Base-by-base conservation (phyloP, 805 yeast genomes). In the Lipomyces yamadae region DNA sequence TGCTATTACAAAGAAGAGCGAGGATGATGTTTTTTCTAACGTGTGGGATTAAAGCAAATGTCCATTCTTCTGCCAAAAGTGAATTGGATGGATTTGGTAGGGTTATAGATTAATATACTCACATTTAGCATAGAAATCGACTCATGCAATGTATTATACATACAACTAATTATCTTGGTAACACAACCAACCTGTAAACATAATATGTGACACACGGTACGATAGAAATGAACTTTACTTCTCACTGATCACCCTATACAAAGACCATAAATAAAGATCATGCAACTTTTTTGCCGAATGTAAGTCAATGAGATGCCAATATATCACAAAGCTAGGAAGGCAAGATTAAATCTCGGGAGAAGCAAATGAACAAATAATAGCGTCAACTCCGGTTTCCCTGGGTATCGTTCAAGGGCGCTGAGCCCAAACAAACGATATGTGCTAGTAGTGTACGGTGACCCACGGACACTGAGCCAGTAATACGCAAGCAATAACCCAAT, bases 1-100 rank as follows among this genome's bases (percentile, higher is more conserved):
- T n/a, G 54, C 64, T n/a, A 52, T 66, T 65, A 55, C 63, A 63
- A n/a, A 61, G 70, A 63, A 62, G 42, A 64, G 65, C 30, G 79
- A 74, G 8, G 81, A 78, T 55, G 80, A 78, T 54, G 62, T 77
- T 11, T 78, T 77, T 67, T 74, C 74, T 18, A 79, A 78, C 63
- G 81, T 78, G 29, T 79, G 81, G 81, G 74, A 70, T 58, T 78
- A 69, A 64, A 15, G 30, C 4, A 37, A 37, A 35, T 35, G 39
- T n/a, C n/a, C 6, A n/a, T 42, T 42, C 48, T 42, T 42, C n/a
- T n/a, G 48, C 15, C 48, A 24, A 24, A 24, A 24, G 24, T 24
- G 24, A 24, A 24, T 24, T 24, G 24, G 24, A 24, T 24, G 24
- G 24, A 24, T 24, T 24, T 24, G 48, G 48, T 24, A 15, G 18